Conservation (phyloP, 495 filamentous ascomycete species). For the Lophiotrema nucula region DNA sequence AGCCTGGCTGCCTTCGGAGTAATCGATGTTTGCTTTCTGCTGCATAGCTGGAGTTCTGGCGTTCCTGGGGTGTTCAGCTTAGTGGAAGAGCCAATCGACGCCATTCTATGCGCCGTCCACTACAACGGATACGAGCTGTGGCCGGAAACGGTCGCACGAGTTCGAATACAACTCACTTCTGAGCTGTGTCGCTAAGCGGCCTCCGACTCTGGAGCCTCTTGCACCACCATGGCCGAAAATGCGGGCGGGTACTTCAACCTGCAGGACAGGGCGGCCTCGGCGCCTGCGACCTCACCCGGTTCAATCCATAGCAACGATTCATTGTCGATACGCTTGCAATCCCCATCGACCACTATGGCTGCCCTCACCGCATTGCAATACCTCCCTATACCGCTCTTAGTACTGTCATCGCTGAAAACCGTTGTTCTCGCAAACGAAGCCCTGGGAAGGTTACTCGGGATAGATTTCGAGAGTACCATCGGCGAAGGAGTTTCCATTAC, state of each 20-base stretch:
- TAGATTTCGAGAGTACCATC: constrained; percentile 41
- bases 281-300: neutral
- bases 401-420: constrained; percentile 61
- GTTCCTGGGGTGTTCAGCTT: too few species aligned
- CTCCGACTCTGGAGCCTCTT: too few species aligned
- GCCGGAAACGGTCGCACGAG: too few species aligned
- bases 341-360: constrained; percentile 12
- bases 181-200: too few species aligned
- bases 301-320: constrained; percentile 15
- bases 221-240: neutral
- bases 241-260: constrained; percentile 18
- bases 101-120: too few species aligned
- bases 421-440: constrained; percentile 69
- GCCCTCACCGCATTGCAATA: constrained; percentile 67
- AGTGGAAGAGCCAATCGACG: too few species aligned
- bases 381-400: constrained; percentile 64
- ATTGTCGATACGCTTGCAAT: constrained; percentile 4
- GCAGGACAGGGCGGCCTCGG: neutral
- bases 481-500: constrained; percentile 37
- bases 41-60: too few species aligned
- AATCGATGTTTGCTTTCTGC: too few species aligned
- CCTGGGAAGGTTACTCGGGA: constrained; percentile 61
- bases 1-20: too few species aligned
- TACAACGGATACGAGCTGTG: too few species aligned
- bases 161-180: too few species aligned